Percentiles rank a stretch among this genome's conserved stretches.
These are phyloP conservation scores for Nematodospora valgi DNA, from an alignment of 805 yeast genomes.

Conservation along the genomic window DNA sequence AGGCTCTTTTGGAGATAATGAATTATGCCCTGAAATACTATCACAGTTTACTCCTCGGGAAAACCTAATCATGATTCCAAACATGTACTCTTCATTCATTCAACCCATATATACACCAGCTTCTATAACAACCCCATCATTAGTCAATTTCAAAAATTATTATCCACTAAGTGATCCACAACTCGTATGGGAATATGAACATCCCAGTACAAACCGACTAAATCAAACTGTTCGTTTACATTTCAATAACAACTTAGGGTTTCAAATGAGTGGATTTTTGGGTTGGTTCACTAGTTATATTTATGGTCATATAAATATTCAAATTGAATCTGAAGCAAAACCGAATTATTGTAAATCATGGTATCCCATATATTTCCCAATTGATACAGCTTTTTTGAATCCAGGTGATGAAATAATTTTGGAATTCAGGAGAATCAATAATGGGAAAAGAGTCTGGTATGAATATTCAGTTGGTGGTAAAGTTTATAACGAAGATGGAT, in stretches of 20 bases:
- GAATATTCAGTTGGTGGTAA: constrained; percentile 20
- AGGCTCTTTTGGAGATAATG: constrained; percentile 94
- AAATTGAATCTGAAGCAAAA: constrained; percentile 40
- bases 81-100: constrained; percentile 52
- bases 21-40: constrained; percentile 77
- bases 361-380: constrained; percentile 37
- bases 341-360: constrained; percentile 31
- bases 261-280: constrained; percentile 59
- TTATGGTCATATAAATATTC: constrained; percentile 55
- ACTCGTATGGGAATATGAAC: constrained; percentile 60
- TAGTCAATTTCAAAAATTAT: constrained; percentile 15
- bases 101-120: constrained; percentile 59
- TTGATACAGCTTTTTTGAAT: constrained; percentile 11
- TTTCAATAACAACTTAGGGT: not conserved
- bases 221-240: constrained; percentile 1
- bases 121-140: constrained; percentile 8
- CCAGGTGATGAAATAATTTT: constrained; percentile 9
- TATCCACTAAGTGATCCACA: constrained; percentile 33
- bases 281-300: constrained; percentile 74
- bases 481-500: constrained; percentile 19
- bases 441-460: constrained; percentile 18
- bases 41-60: constrained; percentile 32
- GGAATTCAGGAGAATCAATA: constrained; percentile 11
- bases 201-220: constrained; percentile 32
- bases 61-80: constrained; percentile 32